These are phyloP conservation scores for Raphanus raphanistrum DNA, from an alignment of 345 rosid genomes.

Conservation along the genomic window DNA sequence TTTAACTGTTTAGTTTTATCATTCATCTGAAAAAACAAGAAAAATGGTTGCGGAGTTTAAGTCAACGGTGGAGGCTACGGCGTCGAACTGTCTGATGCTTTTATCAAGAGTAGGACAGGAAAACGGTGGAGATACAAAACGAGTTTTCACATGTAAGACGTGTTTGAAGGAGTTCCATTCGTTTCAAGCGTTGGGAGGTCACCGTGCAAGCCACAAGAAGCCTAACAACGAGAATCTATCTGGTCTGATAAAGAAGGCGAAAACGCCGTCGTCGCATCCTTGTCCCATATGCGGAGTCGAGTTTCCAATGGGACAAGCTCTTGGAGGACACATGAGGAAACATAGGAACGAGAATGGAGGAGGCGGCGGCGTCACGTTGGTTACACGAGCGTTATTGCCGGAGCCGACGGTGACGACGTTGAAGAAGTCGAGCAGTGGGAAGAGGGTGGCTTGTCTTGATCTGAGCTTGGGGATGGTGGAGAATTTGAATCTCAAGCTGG, in stretches of 20 bases:
- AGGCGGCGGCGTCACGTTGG: constrained; percentile 30
- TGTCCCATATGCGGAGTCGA: constrained; percentile 88
- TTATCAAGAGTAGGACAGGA: constrained; percentile 60
- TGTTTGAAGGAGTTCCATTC: constrained; percentile 70
- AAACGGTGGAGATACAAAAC: constrained; percentile 26
- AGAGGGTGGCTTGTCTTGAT: constrained; percentile 41
- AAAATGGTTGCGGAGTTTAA: constrained; percentile 41
- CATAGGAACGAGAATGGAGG: constrained; percentile 52
- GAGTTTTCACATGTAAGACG: constrained; percentile 81
- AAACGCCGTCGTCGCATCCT: constrained; percentile 62
- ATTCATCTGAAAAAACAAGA: neutral
- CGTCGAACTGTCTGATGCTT: constrained; percentile 61
- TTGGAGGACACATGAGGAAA: constrained; percentile 95
- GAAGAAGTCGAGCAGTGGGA: constrained; percentile 43
- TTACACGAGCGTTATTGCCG: constrained; percentile 44
- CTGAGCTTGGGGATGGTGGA: constrained; percentile 32
- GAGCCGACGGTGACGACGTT: constrained; percentile 41
- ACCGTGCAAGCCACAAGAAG: constrained; percentile 92
- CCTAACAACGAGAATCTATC: constrained; percentile 36
- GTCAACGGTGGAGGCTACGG: constrained; percentile 27
- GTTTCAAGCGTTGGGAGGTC: constrained; percentile 94
- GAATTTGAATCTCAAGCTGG: constrained; percentile 36
- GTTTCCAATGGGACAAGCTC: constrained; percentile 86
- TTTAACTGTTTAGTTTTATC: neutral
- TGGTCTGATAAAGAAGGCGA: constrained; percentile 33